A percentile compares a stretch with the other conserved stretches of the same genome.
Evolutionary conservation across 441 rosid genomes (phyloP).

Genomic region (Francoa sonchifolia): DNA sequence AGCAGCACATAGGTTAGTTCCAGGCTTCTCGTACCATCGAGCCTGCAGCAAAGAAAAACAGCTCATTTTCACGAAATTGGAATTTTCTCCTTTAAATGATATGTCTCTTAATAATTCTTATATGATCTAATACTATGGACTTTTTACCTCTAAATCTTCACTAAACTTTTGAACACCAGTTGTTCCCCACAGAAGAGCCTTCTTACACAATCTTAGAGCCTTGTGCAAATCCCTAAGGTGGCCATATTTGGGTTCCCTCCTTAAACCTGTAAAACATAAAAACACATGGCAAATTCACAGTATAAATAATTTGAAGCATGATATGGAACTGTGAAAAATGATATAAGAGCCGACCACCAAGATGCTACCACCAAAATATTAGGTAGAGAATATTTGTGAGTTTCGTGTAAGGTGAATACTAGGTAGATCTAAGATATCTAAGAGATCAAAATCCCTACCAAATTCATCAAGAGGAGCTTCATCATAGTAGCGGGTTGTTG

Average conservation of each 20-base stretch:
- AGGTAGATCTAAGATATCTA: too few species aligned
- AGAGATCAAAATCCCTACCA: slow-evolving; percentile 66
- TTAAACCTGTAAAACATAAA: slow-evolving; percentile 64
- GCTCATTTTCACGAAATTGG: too few species aligned
- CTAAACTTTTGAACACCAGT: slow-evolving; percentile 55
- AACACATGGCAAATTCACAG: too few species aligned
- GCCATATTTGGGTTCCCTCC: slow-evolving; percentile 87
- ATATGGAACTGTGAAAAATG: too few species aligned
- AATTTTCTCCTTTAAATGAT: too few species aligned
- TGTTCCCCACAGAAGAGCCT: slow-evolving; percentile 65
- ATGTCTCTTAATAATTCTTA: too few species aligned
- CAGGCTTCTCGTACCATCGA: neutral
- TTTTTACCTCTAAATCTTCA: slow-evolving; percentile 25
- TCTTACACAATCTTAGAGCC: slow-evolving; percentile 84
- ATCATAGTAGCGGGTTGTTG: slow-evolving; percentile 67
- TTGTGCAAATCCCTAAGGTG: slow-evolving; percentile 91
- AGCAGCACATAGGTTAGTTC: slow-evolving; percentile 36
- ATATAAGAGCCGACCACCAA: too few species aligned
- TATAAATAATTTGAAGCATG: too few species aligned
- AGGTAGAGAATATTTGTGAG: too few species aligned
- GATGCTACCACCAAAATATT: too few species aligned
- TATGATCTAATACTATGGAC: too few species aligned
- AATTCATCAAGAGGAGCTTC: slow-evolving; percentile 94
- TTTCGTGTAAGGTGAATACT: too few species aligned
- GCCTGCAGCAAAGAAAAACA: neutral